Evolutionary conservation across 306 rosid genomes (phyloP).

Genomic region (Malus orientalis): DNA sequence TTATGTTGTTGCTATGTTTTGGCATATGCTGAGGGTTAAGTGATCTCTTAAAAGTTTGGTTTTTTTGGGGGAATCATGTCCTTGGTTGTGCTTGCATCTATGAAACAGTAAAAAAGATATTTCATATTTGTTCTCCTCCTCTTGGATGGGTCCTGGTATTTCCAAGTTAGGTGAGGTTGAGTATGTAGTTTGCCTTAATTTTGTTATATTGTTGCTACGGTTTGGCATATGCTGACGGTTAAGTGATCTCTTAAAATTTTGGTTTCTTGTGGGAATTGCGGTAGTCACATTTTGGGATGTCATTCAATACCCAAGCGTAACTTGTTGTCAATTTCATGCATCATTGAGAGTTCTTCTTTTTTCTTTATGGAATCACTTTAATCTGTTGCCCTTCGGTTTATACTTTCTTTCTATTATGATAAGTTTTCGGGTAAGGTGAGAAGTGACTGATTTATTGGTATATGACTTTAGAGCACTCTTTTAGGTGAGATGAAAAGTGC

Average conservation of each 20-base stretch:
- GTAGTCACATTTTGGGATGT: background rate
- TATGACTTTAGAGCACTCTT: background rate
- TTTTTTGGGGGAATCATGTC: background rate
- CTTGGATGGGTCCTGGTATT: background rate
- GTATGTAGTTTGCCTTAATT: background rate
- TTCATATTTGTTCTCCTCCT: background rate
- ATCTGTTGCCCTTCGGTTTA: background rate
- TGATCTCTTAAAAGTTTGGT: background rate
- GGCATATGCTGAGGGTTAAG: background rate
- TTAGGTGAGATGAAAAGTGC: background rate
- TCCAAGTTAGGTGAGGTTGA: background rate
- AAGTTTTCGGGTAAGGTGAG: background rate
- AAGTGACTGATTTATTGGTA: background rate
- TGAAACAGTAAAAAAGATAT: background rate
- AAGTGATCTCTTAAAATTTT: background rate
- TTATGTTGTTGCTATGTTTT: background rate
- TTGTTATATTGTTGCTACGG: background rate
- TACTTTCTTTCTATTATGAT: background rate
- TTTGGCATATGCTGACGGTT: background rate
- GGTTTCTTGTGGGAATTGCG: background rate
- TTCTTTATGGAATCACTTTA: background rate
- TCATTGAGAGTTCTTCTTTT: background rate
- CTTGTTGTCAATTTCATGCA: background rate
- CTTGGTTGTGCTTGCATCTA: background rate
- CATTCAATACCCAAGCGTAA: background rate